Evolutionary conservation across 371 early-diverging fungal genomes (phyloP).

Genomic region (Encephalitozoon romaleae): DNA sequence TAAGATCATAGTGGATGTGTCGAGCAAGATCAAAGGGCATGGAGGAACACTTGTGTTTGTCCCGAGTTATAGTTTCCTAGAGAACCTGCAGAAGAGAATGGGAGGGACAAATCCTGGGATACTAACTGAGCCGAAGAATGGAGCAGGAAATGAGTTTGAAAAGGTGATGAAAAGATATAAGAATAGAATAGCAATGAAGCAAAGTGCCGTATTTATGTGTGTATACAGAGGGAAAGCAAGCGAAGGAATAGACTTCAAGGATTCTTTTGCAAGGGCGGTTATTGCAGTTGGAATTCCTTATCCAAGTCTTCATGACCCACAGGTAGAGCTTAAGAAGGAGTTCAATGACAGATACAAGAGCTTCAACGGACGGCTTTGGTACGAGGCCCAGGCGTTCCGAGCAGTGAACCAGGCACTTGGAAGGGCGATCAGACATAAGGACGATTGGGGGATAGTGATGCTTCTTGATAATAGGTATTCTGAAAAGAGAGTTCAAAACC

Average conservation of each 20-base stretch:
- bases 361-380: slow-evolving; percentile 67
- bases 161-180: slow-evolving; percentile 60
- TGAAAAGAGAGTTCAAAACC: slow-evolving; percentile 57
- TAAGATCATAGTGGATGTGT: slow-evolving; percentile 56
- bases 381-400: slow-evolving; percentile 72
- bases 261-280: slow-evolving; percentile 74
- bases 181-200: slow-evolving; percentile 43
- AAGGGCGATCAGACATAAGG: slow-evolving; percentile 76
- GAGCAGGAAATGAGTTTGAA: slow-evolving; percentile 61
- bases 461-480: slow-evolving; percentile 67
- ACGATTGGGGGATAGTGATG: slow-evolving; percentile 68
- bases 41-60: slow-evolving; percentile 65
- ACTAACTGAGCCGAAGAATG: slow-evolving; percentile 43
- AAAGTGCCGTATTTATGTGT: slow-evolving; percentile 64
- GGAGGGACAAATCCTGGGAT: slow-evolving; percentile 10
- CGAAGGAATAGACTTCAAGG: slow-evolving; percentile 85
- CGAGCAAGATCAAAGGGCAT: slow-evolving; percentile 44
- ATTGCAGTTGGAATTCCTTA: slow-evolving; percentile 80
- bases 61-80: slow-evolving; percentile 63
- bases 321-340: slow-evolving; percentile 65
- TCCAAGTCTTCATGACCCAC: slow-evolving; percentile 65
- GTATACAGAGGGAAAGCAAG: slow-evolving; percentile 77
- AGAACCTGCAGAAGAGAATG: slow-evolving; percentile 57
- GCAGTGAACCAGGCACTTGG: slow-evolving; percentile 89
- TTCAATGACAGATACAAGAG: slow-evolving; percentile 62